Percentiles rank a stretch among this genome's conserved stretches.
These are phyloP conservation scores for Clonostachys rosea DNA, from an alignment of 2,329 filamentous ascomycete species.

Conservation along the genomic window DNA sequence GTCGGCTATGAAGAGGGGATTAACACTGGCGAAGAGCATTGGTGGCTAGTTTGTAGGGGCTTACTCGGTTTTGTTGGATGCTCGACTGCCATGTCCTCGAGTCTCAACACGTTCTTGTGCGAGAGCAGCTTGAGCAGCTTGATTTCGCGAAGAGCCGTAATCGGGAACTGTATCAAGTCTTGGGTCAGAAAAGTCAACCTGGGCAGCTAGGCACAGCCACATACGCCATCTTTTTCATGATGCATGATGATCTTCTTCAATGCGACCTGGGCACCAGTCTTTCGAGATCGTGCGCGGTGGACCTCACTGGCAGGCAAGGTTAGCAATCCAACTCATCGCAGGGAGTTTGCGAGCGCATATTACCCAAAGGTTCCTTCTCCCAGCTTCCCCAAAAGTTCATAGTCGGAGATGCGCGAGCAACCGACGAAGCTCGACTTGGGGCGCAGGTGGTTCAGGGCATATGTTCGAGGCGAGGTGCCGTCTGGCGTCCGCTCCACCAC, in stretches of 20 bases:
- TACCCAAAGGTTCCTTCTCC: constrained; percentile 95
- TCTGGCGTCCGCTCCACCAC: constrained; percentile 20
- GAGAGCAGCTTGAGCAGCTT: constrained; percentile 95
- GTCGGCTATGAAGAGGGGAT: constrained; percentile 47
- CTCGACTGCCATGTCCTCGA: constrained; percentile 97
- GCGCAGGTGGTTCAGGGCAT: constrained; percentile 51
- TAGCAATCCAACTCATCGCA: background rate
- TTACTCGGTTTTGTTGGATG: constrained; percentile 57
- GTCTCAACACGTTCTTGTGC: constrained; percentile 78
- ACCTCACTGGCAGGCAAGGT: constrained; percentile 59
- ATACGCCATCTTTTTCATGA: constrained; percentile 92
- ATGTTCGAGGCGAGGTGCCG: constrained; percentile 48
- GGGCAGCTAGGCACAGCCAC: constrained; percentile 17
- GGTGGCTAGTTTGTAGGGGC: constrained; percentile 8
- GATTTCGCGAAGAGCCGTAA: constrained; percentile 94
- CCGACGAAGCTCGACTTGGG: constrained; percentile 66
- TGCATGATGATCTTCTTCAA: constrained; percentile 99
- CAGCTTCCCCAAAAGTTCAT: constrained; percentile 76
- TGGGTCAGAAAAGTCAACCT: constrained; percentile 6
- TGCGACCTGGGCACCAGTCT: constrained; percentile 71
- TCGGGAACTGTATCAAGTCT: constrained; percentile 67
- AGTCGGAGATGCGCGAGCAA: constrained; percentile 78
- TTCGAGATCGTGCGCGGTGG: constrained; percentile 78
- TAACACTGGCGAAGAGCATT: background rate
- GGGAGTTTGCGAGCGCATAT: background rate